Conservation (phyloP, 805 yeast species). For the Lipomyces orientalis region DNA sequence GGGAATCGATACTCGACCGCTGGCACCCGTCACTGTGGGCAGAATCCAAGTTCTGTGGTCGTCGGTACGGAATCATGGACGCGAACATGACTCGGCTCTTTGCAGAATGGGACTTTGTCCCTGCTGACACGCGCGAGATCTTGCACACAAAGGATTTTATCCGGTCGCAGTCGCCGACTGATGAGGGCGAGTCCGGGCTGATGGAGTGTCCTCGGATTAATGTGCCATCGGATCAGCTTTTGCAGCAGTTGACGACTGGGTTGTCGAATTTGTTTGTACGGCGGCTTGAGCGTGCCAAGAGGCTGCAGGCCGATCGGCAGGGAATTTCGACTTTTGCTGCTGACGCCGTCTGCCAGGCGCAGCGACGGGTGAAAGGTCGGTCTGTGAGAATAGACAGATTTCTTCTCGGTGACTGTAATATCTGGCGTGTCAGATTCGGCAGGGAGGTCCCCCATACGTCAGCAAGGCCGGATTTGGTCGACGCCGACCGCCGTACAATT, state of each 20-base stretch:
- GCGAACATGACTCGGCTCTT: conserved; percentile 14
- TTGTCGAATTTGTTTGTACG: conserved; percentile 16
- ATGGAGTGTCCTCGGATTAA: conserved; percentile 18
- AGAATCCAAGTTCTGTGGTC: conserved; percentile 20
- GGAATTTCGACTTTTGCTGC: conserved; percentile 14
- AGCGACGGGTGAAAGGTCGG: conserved; percentile 1
- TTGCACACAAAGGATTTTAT: too few relatives aligned
- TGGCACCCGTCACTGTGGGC: conserved; percentile 29
- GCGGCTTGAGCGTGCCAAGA: conserved; percentile 5
- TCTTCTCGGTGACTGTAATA: conserved; percentile 8
- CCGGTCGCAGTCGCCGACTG: too few relatives aligned
- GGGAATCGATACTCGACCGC: conserved; percentile 14
- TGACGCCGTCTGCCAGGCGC: background rate
- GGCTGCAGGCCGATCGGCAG: conserved; percentile 1
- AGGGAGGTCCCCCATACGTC: conserved; percentile 5
- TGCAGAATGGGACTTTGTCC: conserved; percentile 20
- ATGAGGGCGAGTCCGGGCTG: too few relatives aligned
- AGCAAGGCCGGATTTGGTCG: background rate
- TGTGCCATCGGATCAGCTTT: conserved; percentile 21
- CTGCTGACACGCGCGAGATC: too few relatives aligned
- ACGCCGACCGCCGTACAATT: too few relatives aligned
- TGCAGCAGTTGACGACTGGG: conserved; percentile 21
- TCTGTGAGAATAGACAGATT: background rate
- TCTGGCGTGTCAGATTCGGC: conserved; percentile 12
- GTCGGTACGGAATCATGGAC: conserved; percentile 22